phyloP scores from a whole-genome alignment of 345 rosid species.

The Eucalyptus paniculata region DNA sequence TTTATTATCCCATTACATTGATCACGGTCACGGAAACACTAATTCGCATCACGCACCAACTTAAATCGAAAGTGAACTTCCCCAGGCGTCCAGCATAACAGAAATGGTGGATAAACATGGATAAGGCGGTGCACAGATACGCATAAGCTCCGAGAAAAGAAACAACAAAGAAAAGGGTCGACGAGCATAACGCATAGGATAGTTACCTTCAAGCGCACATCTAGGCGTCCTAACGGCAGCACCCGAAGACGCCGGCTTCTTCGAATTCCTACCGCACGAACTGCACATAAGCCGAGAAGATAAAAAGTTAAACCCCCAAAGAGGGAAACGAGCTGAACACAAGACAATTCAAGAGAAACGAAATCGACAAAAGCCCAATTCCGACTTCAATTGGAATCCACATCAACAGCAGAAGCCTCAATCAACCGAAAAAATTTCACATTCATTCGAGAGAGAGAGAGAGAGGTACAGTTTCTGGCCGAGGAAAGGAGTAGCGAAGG shows the following conservation, averaged over 20 bases:
- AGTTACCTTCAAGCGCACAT: conserved; percentile 69
- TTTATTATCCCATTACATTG: neutral
- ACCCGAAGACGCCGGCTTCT: neutral
- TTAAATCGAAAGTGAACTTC: neutral
- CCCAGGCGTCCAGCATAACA: neutral
- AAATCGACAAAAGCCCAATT: neutral
- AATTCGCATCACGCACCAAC: neutral
- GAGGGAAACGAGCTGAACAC: neutral
- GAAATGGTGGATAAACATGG: neutral
- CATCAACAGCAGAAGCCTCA: neutral
- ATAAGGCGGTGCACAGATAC: neutral
- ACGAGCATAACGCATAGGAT: neutral
- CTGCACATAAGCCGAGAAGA: conserved; percentile 5
- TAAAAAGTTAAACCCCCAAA: neutral
- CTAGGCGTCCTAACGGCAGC: conserved; percentile 19
- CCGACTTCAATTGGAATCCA: neutral
- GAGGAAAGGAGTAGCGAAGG: conserved; percentile 32
- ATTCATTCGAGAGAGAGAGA: neutral
- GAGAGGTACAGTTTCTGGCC: conserved; percentile 29
- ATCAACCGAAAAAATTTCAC: neutral
- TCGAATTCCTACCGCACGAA: neutral
- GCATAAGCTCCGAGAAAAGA: neutral
- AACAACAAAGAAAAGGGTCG: neutral
- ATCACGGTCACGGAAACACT: neutral
- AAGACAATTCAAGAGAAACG: neutral